Evolutionary conservation across 2,329 filamentous ascomycete genomes (phyloP).

Genomic region (Aspergillus clavatus): DNA sequence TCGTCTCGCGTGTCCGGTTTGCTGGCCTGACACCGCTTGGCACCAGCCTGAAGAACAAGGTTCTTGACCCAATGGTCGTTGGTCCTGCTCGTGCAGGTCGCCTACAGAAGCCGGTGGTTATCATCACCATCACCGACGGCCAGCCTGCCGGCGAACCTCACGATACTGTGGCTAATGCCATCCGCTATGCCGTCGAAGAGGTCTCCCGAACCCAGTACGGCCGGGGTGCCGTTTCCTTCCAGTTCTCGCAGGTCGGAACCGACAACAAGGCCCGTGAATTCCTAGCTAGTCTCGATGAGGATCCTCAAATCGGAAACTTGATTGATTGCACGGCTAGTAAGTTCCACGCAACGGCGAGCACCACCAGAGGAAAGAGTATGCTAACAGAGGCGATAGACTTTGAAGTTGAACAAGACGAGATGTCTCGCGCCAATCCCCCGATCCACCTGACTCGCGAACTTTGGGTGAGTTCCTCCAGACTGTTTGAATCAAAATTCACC

Average conservation of each 20-base stretch:
- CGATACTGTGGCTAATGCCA: conserved; percentile 53
- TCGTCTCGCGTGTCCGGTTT: conserved; percentile 58
- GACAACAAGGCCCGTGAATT: conserved; percentile 61
- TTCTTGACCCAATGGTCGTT: conserved; percentile 58
- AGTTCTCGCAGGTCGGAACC: conserved; percentile 66
- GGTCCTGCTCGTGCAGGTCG: conserved; percentile 48
- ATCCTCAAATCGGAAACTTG: conserved; percentile 56
- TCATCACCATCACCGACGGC: conserved; percentile 63
- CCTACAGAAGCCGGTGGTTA: conserved; percentile 59
- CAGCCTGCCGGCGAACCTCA: conserved; percentile 60
- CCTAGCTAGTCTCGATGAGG: conserved; percentile 59
- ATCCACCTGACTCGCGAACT: conserved; percentile 61
- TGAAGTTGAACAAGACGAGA: conserved; percentile 63
- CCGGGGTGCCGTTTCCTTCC: conserved; percentile 57
- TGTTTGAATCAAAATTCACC: background rate
- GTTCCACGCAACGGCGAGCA: conserved; percentile 29
- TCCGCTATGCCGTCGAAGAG: conserved; percentile 51
- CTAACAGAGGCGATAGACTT: conserved; percentile 47
- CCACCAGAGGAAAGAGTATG: background rate
- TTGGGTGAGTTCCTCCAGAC: conserved; percentile 43
- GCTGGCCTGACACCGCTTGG: conserved; percentile 64
- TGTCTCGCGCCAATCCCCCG: conserved; percentile 57
- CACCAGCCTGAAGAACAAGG: conserved; percentile 57
- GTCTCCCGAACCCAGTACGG: conserved; percentile 50
- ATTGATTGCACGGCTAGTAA: conserved; percentile 66